Percentiles rank a stretch among this genome's conserved stretches.
Evolutionary conservation across 768 basidiomycete species (phyloP).

Genomic region (Amanita brunnescens): DNA sequence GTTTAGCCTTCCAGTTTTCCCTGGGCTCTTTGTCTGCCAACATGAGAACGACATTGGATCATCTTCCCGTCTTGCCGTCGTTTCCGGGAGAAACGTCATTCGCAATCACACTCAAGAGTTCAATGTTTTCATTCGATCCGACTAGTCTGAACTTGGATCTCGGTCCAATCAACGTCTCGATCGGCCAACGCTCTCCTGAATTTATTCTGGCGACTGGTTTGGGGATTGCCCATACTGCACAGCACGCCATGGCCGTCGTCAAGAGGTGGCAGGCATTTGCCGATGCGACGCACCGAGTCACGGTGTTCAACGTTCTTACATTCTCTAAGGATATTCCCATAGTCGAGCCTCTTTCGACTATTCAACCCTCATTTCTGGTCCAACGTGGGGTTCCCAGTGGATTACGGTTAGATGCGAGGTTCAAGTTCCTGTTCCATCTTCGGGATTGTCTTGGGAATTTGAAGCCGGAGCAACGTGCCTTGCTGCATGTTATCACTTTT

Average conservation of each 20-base stretch:
- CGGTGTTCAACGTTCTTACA: slow-evolving; percentile 41
- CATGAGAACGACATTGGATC: slow-evolving; percentile 25
- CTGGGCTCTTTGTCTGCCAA: slow-evolving; percentile 15
- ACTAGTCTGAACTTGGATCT: slow-evolving; percentile 12
- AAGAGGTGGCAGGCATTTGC: slow-evolving; percentile 22
- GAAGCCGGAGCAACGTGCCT: slow-evolving; percentile 7
- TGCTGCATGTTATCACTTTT: background rate
- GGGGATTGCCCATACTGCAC: slow-evolving; percentile 18
- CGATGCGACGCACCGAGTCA: slow-evolving; percentile 23
- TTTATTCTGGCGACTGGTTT: slow-evolving; percentile 26
- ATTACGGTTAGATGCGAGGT: slow-evolving; percentile 59
- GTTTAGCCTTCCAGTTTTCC: slow-evolving; percentile 14
- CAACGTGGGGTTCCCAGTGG: slow-evolving; percentile 62
- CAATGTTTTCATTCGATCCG: slow-evolving; percentile 5
- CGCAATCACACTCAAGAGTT: slow-evolving; percentile 12
- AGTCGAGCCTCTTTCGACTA: slow-evolving; percentile 73
- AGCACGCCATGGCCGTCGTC: slow-evolving; percentile 16
- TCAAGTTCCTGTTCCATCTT: slow-evolving; percentile 74
- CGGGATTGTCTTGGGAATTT: slow-evolving; percentile 53
- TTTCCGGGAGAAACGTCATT: slow-evolving; percentile 20
- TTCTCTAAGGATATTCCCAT: slow-evolving; percentile 40
- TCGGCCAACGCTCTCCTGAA: slow-evolving; percentile 37
- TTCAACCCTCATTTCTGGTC: slow-evolving; percentile 77
- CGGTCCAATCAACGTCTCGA: slow-evolving; percentile 14
- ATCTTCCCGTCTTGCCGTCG: slow-evolving; percentile 18